A percentile compares a stretch with the other conserved stretches of the same genome.
Conservation (phyloP, 176 grass and related monocot species). For the Zoysia pacifica region DNA sequence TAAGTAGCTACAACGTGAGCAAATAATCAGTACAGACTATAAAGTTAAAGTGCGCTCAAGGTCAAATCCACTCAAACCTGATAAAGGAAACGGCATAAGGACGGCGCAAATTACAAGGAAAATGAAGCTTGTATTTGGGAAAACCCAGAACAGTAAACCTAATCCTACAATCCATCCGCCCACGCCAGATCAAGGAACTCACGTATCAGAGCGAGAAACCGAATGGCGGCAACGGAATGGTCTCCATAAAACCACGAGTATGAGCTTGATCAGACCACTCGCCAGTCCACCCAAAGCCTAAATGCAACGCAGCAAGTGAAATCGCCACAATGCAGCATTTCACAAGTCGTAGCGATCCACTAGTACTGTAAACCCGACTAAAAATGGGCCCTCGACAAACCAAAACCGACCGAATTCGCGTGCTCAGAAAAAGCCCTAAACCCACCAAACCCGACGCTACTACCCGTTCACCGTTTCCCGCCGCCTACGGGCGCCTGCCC, state of each 20-base stretch:
- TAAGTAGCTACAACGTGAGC: conserved; percentile 5
- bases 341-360: conserved; percentile 20
- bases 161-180: conserved; percentile 15
- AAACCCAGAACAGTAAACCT: not conserved
- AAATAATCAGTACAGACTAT: not conserved
- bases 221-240: not conserved
- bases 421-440: conserved; percentile 25
- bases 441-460: not conserved
- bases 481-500: conserved; percentile 9
- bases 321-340: not conserved
- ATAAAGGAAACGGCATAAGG: not conserved
- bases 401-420: conserved; percentile 36
- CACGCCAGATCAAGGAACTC: conserved; percentile 13
- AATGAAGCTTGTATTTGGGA: not conserved
- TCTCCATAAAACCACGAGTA: conserved; percentile 23
- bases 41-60: not conserved
- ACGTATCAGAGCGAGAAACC: not conserved
- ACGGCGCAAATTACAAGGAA: not conserved
- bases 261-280: not conserved
- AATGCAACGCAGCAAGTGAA: conserved; percentile 13
- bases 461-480: conserved; percentile 36
- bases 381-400: not conserved
- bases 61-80: not conserved
- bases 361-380: not conserved
- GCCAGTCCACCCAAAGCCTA: conserved; percentile 17